phyloP scores from a whole-genome alignment of 768 basidiomycete genomes.

The Agrocybe chaxingu region DNA sequence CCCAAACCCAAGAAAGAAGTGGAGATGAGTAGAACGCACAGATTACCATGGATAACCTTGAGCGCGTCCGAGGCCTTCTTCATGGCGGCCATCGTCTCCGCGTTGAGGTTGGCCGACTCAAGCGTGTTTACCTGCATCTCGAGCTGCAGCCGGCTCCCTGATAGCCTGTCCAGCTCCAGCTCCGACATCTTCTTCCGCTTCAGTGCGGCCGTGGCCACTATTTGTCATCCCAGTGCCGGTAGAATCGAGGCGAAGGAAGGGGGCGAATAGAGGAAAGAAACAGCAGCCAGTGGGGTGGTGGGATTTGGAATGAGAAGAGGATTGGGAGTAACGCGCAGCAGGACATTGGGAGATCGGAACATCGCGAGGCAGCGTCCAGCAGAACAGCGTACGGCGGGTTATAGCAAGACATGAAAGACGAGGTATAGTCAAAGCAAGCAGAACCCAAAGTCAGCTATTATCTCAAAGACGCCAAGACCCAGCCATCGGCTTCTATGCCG shows the following conservation, averaged over 20 bases:
- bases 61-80: slow-evolving; percentile 92
- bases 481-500: too few relatives aligned
- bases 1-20: background rate
- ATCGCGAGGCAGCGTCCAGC: too few relatives aligned
- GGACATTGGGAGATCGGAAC: too few relatives aligned
- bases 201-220: slow-evolving; percentile 87
- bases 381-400: too few relatives aligned
- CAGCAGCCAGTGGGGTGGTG: too few relatives aligned
- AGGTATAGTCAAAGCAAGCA: too few relatives aligned
- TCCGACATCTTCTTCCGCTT: slow-evolving; percentile 93
- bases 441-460: background rate
- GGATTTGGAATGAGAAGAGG: too few relatives aligned
- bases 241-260: too few relatives aligned
- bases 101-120: slow-evolving; percentile 96
- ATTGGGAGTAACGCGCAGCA: too few relatives aligned
- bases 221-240: background rate
- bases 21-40: slow-evolving; percentile 53
- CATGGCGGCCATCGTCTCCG: slow-evolving; percentile 96
- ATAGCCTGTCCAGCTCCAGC: slow-evolving; percentile 79
- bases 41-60: slow-evolving; percentile 82
- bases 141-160: slow-evolving; percentile 83
- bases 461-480: background rate
- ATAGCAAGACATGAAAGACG: too few relatives aligned
- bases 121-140: slow-evolving; percentile 97
- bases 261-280: too few relatives aligned